Evolutionary conservation across 495 filamentous ascomycete species (phyloP), one percentile per base, ranked within the genome.

Genomic region (Xylaria palmicola): DNA sequence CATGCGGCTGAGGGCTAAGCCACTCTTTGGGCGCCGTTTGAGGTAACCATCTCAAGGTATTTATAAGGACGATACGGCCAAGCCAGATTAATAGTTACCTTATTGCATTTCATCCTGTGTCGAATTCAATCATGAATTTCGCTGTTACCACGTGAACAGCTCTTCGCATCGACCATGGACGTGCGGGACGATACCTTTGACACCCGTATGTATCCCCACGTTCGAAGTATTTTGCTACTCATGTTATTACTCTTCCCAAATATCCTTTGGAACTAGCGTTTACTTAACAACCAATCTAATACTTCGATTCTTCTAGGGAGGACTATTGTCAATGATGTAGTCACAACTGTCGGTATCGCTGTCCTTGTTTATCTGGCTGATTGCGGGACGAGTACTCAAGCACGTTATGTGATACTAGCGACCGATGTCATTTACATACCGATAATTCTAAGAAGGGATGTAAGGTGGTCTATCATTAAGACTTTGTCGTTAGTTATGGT

Each of bases 1-100:
- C 55, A 47, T 58, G 12, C 4, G 43, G 29, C 55, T 57, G 30
- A 45, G 15, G 22, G 55, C 55, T 48, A 29, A 47, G 41, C 41
- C 41, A 36, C 17, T 26, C 54, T 54, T 40, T 41, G 36, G 20
- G 20, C 29, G 20, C 15, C 34, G 7, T 4, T 40, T 39, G 32
- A 58, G 30, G 43, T 19, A 58, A 34, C 32, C 5, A 17, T 6
- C 1, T 26, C 19, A 1, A 27, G 13, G 6, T 20, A 58, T 4
- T 6, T 27, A 53, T 58, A 58, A 58, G 19, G n/a, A 58, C 43
- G 4, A 19, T 29, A 24, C 4, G 20, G 15, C 9, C 17, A 6
- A 22, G n/a, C 17, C 30, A n/a, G n/a, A n/a, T 6, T 4, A 34
- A 10, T 9, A 1, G 17, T 36, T 22, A 41, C 1, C 12, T 57